Evolutionary conservation across 1,284 basidiomycete genomes (phyloP), one percentile per base, ranked within the genome.

Genomic region (Tetrapyrgos nigripes): DNA sequence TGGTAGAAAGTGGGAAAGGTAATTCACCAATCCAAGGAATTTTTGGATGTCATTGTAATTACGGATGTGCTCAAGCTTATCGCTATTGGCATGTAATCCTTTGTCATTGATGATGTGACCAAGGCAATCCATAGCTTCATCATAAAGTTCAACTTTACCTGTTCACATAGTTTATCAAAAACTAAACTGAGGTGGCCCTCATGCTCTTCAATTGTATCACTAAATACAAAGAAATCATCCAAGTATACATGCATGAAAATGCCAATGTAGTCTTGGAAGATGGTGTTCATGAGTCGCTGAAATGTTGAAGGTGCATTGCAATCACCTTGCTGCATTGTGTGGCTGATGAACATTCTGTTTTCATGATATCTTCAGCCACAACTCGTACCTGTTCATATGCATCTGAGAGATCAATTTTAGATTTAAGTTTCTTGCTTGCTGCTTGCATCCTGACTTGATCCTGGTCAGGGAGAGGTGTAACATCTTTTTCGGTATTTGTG

Each of bases 201-300:
- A 51, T 79, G 77, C 40, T 78, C 67, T 1, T 70, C 65, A 0
- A 71, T 2, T 0, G 64, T 61, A 3, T 72, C 47, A 1, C 68
- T 74, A 65, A 66, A 79, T 19, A 79, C 73, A 45, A 78, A 70
- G 11, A 79, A 76, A 53, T 79, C 66, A 55, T 80, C 71, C 0
- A 79, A 55, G 53, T 79, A 79, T 0, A 76, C 66, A 33, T 72
- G 64, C 4, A 74, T 56, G 46, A 63, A 70, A n/a, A 58, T 49
- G 8, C 68, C 68, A 13, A 75, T 66, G 2, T 62, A 52, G 27
- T 70, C 66, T 24, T 58, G 58, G 35, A 76, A 71, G 28, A 73
- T 66, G 11, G 59, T n/a, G n/a, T n/a, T n/a, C n/a, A n/a, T n/a
- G n/a, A n/a, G n/a, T n/a, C n/a, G n/a, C n/a, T n/a, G n/a, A n/a